Evolutionary conservation across 441 rosid species (phyloP).

Genomic region (Arabidopsis lyrata): DNA sequence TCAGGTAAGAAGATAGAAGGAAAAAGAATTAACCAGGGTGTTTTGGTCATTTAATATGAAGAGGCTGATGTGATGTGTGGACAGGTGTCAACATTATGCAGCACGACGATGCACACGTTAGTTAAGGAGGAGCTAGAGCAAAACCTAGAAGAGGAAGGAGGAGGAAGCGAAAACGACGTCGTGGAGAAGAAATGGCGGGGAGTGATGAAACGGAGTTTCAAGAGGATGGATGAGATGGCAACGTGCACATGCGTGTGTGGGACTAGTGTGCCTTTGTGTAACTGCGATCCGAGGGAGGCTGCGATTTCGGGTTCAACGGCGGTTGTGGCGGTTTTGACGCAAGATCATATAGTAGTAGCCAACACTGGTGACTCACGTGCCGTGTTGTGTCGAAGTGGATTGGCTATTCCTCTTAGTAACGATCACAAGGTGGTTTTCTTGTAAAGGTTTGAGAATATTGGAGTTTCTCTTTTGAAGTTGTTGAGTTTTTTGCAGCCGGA

Average conservation of each 20-base stretch:
- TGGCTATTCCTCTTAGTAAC: conserved; percentile 58
- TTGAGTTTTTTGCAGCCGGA: conserved; percentile 64
- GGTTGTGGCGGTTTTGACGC: conserved; percentile 59
- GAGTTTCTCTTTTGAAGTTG: background rate
- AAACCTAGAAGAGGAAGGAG: conserved; percentile 11
- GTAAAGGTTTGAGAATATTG: background rate
- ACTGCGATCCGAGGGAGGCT: conserved; percentile 55
- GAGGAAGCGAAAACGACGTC: conserved; percentile 19
- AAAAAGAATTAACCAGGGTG: background rate
- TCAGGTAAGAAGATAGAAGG: conserved; percentile 16
- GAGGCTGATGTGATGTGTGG: background rate
- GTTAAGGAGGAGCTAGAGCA: conserved; percentile 64
- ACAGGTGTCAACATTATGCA: conserved; percentile 79
- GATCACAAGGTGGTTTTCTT: conserved; percentile 74
- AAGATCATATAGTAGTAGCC: conserved; percentile 63
- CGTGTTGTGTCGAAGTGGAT: conserved; percentile 71
- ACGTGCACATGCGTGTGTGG: conserved; percentile 56
- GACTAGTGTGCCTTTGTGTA: conserved; percentile 42
- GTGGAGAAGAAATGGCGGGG: conserved; percentile 57
- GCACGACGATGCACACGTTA: conserved; percentile 69
- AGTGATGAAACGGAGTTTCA: conserved; percentile 60
- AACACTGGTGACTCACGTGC: conserved; percentile 92
- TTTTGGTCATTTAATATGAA: conserved; percentile 28
- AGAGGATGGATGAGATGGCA: conserved; percentile 67
- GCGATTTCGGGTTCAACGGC: conserved; percentile 78